A percentile compares a stretch with the other conserved stretches of the same genome.
Conservation (phyloP, 2,329 filamentous ascomycete species). For the Cadophora sp. region DNA sequence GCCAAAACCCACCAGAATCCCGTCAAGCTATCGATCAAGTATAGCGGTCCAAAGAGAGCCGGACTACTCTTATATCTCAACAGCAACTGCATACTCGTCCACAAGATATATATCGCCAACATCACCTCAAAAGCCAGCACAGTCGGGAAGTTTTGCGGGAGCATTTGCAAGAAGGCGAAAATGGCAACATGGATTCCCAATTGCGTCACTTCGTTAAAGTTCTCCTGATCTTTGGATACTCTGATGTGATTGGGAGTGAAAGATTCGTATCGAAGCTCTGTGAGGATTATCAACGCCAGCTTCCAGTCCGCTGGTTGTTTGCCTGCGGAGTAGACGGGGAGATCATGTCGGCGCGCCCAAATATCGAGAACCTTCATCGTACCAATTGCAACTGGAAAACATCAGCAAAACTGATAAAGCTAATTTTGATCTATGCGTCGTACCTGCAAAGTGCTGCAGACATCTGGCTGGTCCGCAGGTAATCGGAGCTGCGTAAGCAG, state of each 20-base stretch:
- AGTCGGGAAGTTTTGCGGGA: conserved; percentile 46
- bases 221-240: conserved; percentile 39
- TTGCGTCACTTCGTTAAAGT: conserved; percentile 47
- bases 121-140: conserved; percentile 48
- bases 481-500: conserved; percentile 42
- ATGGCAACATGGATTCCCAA: conserved; percentile 45
- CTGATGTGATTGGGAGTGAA: conserved; percentile 50
- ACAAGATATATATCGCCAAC: conserved; percentile 49
- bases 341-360: conserved; percentile 45
- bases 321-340: conserved; percentile 45
- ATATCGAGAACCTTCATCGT: conserved; percentile 51
- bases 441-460: conserved; percentile 46
- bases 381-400: conserved; percentile 44
- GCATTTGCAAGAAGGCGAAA: conserved; percentile 46
- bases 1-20: conserved; percentile 46
- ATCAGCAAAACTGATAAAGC: conserved; percentile 25
- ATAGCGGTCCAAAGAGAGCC: conserved; percentile 50
- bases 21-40: conserved; percentile 45
- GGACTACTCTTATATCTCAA: conserved; percentile 48
- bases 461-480: conserved; percentile 43
- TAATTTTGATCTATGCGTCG: conserved; percentile 21
- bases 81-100: conserved; percentile 47
- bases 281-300: conserved; percentile 46
- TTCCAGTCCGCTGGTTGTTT: conserved; percentile 40
- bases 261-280: conserved; percentile 51